These are phyloP conservation scores for Fusarium sarcochroum DNA, from an alignment of 2,329 filamentous ascomycete species.

Conservation along the genomic window DNA sequence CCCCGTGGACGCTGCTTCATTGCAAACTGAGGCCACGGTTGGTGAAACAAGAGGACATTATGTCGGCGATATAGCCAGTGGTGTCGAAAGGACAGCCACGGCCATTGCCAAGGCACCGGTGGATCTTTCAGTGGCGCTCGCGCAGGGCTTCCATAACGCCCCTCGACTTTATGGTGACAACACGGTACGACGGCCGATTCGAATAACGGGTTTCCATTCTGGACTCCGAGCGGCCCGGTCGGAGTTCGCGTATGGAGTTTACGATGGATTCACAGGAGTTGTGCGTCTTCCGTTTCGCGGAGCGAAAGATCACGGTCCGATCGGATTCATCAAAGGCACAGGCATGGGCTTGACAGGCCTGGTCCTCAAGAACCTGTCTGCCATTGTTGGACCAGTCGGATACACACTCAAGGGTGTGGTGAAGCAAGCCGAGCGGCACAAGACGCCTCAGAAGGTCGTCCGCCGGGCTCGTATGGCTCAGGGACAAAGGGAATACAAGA, in stretches of 20 bases:
- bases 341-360: conserved; percentile 75
- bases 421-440: conserved; percentile 69
- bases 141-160: conserved; percentile 79
- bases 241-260: conserved; percentile 74
- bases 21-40: conserved; percentile 37
- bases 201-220: conserved; percentile 75
- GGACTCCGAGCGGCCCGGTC: conserved; percentile 72
- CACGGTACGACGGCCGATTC: conserved; percentile 73
- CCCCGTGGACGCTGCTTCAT: conserved; percentile 14
- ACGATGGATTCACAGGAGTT: conserved; percentile 75
- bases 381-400: conserved; percentile 71
- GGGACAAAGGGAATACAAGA: conserved; percentile 63
- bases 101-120: conserved; percentile 71
- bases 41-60: conserved; percentile 55
- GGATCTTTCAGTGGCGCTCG: conserved; percentile 71
- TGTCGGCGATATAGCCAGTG: conserved; percentile 65
- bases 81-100: conserved; percentile 64
- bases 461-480: conserved; percentile 71
- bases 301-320: conserved; percentile 65
- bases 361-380: conserved; percentile 75
- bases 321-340: conserved; percentile 66
- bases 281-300: conserved; percentile 71
- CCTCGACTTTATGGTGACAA: conserved; percentile 79
- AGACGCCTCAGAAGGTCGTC: conserved; percentile 67
- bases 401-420: conserved; percentile 75